These are phyloP conservation scores for Acer campestre DNA, from an alignment of 345 rosid species.

Conservation along the genomic window DNA sequence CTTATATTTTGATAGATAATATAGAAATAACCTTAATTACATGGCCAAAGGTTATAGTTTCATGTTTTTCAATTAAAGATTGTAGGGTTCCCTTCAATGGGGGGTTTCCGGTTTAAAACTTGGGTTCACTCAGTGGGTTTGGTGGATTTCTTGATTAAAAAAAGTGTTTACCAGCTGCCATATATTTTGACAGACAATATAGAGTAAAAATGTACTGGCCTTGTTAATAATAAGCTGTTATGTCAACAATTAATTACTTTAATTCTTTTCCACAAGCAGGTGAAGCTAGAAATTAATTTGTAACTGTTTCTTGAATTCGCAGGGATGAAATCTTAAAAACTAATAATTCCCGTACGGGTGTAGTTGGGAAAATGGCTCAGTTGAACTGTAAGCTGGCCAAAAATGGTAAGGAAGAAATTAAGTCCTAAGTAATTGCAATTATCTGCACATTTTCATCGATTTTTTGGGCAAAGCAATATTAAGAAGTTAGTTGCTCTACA, in stretches of 20 bases:
- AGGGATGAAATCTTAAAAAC: constrained; percentile 1
- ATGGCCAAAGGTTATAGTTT: too few relatives aligned
- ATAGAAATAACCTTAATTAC: too few relatives aligned
- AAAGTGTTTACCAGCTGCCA: constrained; percentile 12
- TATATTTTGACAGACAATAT: background rate
- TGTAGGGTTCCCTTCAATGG: too few relatives aligned
- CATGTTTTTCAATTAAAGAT: too few relatives aligned
- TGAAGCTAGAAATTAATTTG: constrained; percentile 15
- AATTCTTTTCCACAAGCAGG: constrained; percentile 11
- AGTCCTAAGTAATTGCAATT: background rate
- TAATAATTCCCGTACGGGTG: background rate
- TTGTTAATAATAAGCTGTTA: background rate
- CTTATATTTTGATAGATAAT: too few relatives aligned
- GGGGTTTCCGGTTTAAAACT: too few relatives aligned
- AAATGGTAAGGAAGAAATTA: background rate
- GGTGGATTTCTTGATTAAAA: too few relatives aligned
- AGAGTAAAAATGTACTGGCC: background rate
- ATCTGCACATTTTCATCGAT: background rate
- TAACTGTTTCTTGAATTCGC: constrained; percentile 4
- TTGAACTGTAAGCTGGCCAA: background rate
- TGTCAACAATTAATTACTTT: background rate
- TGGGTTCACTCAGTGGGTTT: too few relatives aligned
- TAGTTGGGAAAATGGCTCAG: background rate
- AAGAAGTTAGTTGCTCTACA: background rate
- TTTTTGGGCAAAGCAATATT: background rate